Percentiles rank a stretch among this genome's conserved stretches.
phyloP scores from a whole-genome alignment of 148 eudicot species.

The Chenopodium suecicum region DNA sequence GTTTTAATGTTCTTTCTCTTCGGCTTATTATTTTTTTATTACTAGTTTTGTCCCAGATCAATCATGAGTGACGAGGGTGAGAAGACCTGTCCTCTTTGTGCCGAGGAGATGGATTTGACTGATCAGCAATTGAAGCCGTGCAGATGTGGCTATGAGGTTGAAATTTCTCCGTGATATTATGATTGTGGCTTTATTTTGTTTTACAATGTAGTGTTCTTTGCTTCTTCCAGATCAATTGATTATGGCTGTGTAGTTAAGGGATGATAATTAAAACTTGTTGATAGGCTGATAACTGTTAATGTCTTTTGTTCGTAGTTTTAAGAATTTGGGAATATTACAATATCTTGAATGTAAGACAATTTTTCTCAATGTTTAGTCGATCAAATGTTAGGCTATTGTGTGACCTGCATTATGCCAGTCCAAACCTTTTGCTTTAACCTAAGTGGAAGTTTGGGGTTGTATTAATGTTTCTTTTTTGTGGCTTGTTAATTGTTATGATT shows the following conservation, averaged over 20 bases:
- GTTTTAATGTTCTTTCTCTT: neutral
- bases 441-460: neutral
- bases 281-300: no score
- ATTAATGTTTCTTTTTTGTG: neutral
- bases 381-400: neutral
- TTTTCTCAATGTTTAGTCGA: neutral
- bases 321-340: neutral
- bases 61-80: slow-evolving; percentile 90
- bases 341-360: neutral
- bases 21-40: neutral
- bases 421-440: neutral
- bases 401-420: neutral
- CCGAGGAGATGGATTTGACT: slow-evolving; percentile 98
- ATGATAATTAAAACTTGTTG: neutral
- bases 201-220: neutral
- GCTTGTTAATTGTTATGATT: neutral
- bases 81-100: slow-evolving; percentile 94
- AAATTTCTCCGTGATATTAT: neutral
- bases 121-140: slow-evolving; percentile 98
- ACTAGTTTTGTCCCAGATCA: slow-evolving; percentile 30
- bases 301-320: no score
- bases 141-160: slow-evolving; percentile 95
- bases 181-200: neutral
- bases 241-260: neutral
- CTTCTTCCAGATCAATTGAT: neutral